Evolutionary conservation across 2,329 filamentous ascomycete species (phyloP), one percentile per base, ranked within the genome.

Genomic region (Fusarium sp.): DNA sequence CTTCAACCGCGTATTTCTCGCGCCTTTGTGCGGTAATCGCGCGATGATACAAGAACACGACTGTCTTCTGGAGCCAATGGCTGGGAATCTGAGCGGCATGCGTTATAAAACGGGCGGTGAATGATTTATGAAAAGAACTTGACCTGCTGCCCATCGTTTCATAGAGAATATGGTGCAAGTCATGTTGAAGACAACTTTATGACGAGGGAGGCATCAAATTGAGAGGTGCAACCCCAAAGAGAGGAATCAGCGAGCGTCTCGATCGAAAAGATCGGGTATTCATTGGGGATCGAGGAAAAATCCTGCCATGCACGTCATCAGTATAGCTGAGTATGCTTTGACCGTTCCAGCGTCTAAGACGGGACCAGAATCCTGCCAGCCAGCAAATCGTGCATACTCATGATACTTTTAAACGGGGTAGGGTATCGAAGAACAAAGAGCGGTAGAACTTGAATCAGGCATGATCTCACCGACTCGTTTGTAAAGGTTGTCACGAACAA

Each of bases 381-480:
- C 42, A 57, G 66, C 53, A 59, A 70, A 68, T 68, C 49, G 47
- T 32, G 67, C 67, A 63, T 61, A 52, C 16, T 47, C 52, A 51
- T 47, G 34, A 43, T 38, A 53, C 30, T 60, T 42, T 22, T 25
- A 52, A 66, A 38, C 30, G 30, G 38, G 42, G 27, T 20, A 32
- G n/a, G 57, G 27, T 25, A 46, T 49, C 24, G 29, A 38, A 32
- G 29, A 50, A 61, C 49, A 66, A 66, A 44, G 45, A 46, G 60
- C 22, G 54, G 45, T 52, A 52, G 64, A 60, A 42, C 24, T 34
- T 42, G 45, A 65, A 50, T 60, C 16, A 42, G 45, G 44, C 51
- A 70, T 71, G 54, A 71, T 55, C 68, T 71, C 63, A 65, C 59
- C 46, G 63, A 57, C 63, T 57, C 45, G 40, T 32, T 29, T 68